Base-by-base conservation (phyloP, 1,284 basidiomycete species). In the Amylostereum areolatum region DNA sequence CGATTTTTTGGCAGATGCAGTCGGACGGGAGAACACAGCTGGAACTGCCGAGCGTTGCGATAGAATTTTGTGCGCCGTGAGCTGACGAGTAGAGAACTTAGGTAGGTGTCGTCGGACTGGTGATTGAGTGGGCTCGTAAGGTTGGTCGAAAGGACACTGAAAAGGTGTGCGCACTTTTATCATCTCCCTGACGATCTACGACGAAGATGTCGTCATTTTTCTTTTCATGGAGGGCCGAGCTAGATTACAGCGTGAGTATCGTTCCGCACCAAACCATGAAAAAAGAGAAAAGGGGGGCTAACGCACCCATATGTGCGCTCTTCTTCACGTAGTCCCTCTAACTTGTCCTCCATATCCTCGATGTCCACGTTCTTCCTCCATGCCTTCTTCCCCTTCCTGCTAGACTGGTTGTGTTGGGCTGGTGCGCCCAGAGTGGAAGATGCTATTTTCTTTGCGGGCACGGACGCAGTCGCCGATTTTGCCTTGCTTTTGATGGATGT, bases 291-390 rank as follows among this genome's bases (percentile, higher is more conserved):
- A 18, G 18, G 18, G 18, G 18, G 18, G 24, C 49, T 40, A 12
- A 66, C 78, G 55, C 62, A 89, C 89, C 91, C 91, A 49, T 78
- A 79, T 5, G 84, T 75, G 48, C 89, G 71, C 65, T 94, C 92
- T 63, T 94, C 89, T 4, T 77, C 76, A 49, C 91, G 74, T 50
- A 85, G 68, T 45, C 72, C 77, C 65, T 95, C 92, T 52, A 95
- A 61, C 2, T 78, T 81, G 45, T 75, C 71, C 59, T 94, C 92
- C 36, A 92, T 80, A 35, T 80, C 80, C 28, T 78, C 78, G 41
- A 94, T 76, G 63, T 94, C 83, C 47, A 94, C 83, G 66, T 96
- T 90, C 71, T 97, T 97, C 60, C 94, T 72, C 94, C 94, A 97
- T 48, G 92, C 84, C 52, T 81, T 82, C 69, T 96, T 97, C 45